These are phyloP conservation scores for Euphrasia confusa DNA, from an alignment of 257 asterid genomes.

Conservation along the genomic window DNA sequence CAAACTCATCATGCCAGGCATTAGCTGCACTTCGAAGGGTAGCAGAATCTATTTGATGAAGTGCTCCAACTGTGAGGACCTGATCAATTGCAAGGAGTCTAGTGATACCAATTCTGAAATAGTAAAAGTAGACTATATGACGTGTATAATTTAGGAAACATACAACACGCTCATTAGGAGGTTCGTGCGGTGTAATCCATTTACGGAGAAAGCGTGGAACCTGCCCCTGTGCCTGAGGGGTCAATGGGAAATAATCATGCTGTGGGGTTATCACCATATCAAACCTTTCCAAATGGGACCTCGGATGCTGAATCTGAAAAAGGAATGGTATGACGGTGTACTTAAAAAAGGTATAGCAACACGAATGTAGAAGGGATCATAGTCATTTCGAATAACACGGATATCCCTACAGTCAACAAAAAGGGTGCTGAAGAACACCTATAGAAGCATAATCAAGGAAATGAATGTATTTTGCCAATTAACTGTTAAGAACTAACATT, in stretches of 20 bases:
- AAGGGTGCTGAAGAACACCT: neutral
- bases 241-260: slow-evolving; percentile 86
- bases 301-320: slow-evolving; percentile 96
- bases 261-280: slow-evolving; percentile 90
- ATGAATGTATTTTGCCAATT: slow-evolving; percentile 1
- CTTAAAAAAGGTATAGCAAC: neutral
- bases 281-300: slow-evolving; percentile 83
- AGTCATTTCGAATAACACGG: slow-evolving; percentile 1
- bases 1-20: slow-evolving; percentile 86
- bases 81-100: slow-evolving; percentile 30
- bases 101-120: slow-evolving; percentile 16
- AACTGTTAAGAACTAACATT: slow-evolving; percentile 16
- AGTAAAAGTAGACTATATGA: slow-evolving; percentile 14
- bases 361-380: slow-evolving; percentile 1
- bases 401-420: neutral
- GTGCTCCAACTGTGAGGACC: slow-evolving; percentile 94
- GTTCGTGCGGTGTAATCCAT: slow-evolving; percentile 86
- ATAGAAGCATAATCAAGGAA: neutral
- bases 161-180: slow-evolving; percentile 78
- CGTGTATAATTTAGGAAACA: slow-evolving; percentile 27
- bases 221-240: slow-evolving; percentile 68
- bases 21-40: slow-evolving; percentile 76
- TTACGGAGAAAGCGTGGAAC: slow-evolving; percentile 77
- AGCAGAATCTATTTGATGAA: slow-evolving; percentile 85
- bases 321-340: slow-evolving; percentile 20